phyloP scores from a whole-genome alignment of 768 basidiomycete genomes.

The Hebeloma cylindrosporum region DNA sequence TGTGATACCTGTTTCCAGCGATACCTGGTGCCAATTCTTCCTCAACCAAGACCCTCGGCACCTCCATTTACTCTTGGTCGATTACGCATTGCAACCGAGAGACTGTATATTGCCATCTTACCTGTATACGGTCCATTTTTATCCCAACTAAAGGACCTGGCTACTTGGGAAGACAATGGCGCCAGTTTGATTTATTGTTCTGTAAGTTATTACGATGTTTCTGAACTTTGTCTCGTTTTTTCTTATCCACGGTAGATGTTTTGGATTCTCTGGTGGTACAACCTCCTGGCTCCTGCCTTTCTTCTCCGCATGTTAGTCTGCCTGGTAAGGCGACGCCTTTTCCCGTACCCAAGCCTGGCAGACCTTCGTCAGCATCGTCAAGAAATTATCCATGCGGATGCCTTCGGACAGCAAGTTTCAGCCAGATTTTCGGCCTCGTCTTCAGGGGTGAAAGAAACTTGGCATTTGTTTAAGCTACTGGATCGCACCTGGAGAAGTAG shows the following conservation, averaged over 20 bases:
- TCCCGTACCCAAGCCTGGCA: slow-evolving; percentile 53
- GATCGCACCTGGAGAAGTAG: slow-evolving; percentile 37
- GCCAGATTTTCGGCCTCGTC: slow-evolving; percentile 46
- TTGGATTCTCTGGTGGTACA: slow-evolving; percentile 64
- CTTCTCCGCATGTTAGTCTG: slow-evolving; percentile 47
- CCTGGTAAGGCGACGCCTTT: slow-evolving; percentile 48
- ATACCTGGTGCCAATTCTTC: slow-evolving; percentile 49
- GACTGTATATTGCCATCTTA: slow-evolving; percentile 54
- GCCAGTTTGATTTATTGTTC: slow-evolving; percentile 50
- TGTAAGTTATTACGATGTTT: slow-evolving; percentile 36
- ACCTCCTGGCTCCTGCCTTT: slow-evolving; percentile 54
- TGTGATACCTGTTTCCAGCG: slow-evolving; percentile 20
- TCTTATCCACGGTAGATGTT: slow-evolving; percentile 40
- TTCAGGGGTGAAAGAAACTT: slow-evolving; percentile 50
- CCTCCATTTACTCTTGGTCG: slow-evolving; percentile 56
- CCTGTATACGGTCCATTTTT: slow-evolving; percentile 51
- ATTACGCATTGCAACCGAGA: slow-evolving; percentile 48
- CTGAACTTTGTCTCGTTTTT: background rate
- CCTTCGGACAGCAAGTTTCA: slow-evolving; percentile 51
- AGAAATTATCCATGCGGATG: slow-evolving; percentile 48
- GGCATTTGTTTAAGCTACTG: slow-evolving; percentile 48
- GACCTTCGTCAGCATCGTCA: slow-evolving; percentile 54
- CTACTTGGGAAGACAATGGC: slow-evolving; percentile 53
- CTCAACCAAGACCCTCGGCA: slow-evolving; percentile 35
- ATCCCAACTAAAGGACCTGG: slow-evolving; percentile 38